Conservation (phyloP, 2,329 filamentous ascomycete genomes). For the Metarhizium brunneum region DNA sequence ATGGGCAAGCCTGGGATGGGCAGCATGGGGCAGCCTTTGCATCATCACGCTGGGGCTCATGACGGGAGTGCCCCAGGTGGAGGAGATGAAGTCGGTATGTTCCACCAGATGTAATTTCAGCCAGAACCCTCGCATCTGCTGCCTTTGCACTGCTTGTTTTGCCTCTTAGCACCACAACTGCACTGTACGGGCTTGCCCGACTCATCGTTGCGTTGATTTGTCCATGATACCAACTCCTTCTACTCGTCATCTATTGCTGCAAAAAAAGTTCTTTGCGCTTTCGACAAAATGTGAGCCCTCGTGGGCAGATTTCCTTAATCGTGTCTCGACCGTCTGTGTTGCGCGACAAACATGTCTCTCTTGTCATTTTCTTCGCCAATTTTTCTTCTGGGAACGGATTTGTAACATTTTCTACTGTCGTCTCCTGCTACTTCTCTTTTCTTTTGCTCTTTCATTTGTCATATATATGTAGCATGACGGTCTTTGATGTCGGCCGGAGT, state of each 20-base stretch:
- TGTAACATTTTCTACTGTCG: conserved; percentile 1
- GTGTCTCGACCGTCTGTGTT: not conserved
- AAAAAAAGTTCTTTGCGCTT: conserved; percentile 13
- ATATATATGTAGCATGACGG: conserved; percentile 5
- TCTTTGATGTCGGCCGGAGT: conserved; percentile 4
- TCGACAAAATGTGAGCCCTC: conserved; percentile 2
- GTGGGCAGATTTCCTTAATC: not conserved
- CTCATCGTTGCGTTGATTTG: conserved; percentile 20
- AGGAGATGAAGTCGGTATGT: conserved; percentile 94
- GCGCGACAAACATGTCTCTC: not conserved
- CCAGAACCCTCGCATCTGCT: conserved; percentile 26
- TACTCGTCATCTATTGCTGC: conserved; percentile 1
- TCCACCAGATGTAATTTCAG: conserved; percentile 65
- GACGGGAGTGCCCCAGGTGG: conserved; percentile 54
- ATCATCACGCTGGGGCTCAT: conserved; percentile 44
- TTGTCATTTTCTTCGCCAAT: not conserved
- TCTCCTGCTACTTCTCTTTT: not conserved
- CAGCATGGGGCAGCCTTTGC: conserved; percentile 56
- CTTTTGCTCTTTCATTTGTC: not conserved
- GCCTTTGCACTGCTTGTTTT: conserved; percentile 24
- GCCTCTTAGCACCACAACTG: conserved; percentile 12
- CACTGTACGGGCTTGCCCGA: conserved; percentile 6
- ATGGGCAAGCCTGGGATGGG: conserved; percentile 59
- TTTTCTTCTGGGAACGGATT: conserved; percentile 1
- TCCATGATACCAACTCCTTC: conserved; percentile 25